Base-by-base conservation (phyloP, 1,284 basidiomycete species). In the Inonotus hispidus region DNA sequence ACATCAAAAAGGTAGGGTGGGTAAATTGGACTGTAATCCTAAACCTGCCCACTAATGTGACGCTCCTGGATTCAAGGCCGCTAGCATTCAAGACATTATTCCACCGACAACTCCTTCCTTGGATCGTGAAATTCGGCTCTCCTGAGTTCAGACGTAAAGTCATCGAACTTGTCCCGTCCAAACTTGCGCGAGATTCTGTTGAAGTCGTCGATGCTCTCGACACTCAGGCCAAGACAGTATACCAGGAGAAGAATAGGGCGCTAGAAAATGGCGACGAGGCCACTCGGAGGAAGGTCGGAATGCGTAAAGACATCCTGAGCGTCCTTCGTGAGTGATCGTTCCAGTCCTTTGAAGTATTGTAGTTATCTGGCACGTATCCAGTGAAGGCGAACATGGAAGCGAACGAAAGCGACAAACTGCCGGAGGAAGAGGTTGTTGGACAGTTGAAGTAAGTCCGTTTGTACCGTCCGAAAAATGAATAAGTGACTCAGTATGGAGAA, bases 291-390 rank as follows among this genome's bases (percentile, higher is more conserved):
- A 63, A 68, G 46, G 63, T 69, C 14, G 70, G 67, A 25, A 66
- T 67, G 62, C 71, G 71, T 5, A 66, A 69, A 41, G 71, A 74
- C 57, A 70, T 74, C 39, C 66, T 72, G 67, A 73, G 71, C 54
- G 66, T 72, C 25, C 64, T 74, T 1, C 58, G 72, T 73, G 53
- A 56, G 70, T 63, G 25, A 41, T 4, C 4, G 3, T 8, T 53
- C 53, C 19, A 25, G 29, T 35, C 19, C 25, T 58, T 56, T n/a
- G 50, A 16, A 38, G 32, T 37, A 47, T 32, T 10, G 27, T 57
- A 11, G 25, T 32, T 32, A 6, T 3, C 13, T 16, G 46, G 6
- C 21, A 35, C 71, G 41, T 41, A 13, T 38, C 3, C 29, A 74
- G 73, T 74, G 58, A 66, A 64, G 41, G 70, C 66, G n/a, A 73